phyloP scores from a whole-genome alignment of 1,284 basidiomycete species.

The Earliella scabrosa region DNA sequence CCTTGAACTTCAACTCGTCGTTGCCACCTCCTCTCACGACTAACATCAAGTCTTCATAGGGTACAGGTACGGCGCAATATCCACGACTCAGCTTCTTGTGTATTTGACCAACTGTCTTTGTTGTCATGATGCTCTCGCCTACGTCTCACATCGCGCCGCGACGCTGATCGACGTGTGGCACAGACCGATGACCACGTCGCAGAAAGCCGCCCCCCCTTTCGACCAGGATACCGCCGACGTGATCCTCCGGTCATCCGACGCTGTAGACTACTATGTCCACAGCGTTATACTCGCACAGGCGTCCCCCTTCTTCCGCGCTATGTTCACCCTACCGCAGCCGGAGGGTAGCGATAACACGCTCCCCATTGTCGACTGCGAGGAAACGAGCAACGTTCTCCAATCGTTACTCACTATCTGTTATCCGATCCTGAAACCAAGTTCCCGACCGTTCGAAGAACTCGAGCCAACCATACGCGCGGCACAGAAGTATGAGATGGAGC shows the following conservation, averaged over 20 bases:
- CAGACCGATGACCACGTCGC: background rate
- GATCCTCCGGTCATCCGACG: constrained; percentile 41
- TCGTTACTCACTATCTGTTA: constrained; percentile 44
- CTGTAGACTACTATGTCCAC: constrained; percentile 39
- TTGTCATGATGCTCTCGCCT: too few species aligned
- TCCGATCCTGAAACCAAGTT: constrained; percentile 30
- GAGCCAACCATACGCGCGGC: constrained; percentile 17
- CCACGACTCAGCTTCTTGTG: too few species aligned
- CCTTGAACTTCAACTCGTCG: too few species aligned
- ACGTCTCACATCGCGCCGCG: too few species aligned
- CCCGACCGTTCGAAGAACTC: constrained; percentile 13
- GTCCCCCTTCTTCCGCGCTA: constrained; percentile 42
- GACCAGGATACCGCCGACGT: constrained; percentile 12
- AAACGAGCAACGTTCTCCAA: constrained; percentile 37
- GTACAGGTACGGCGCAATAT: too few species aligned
- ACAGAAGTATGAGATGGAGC: constrained; percentile 25
- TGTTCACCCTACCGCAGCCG: constrained; percentile 40
- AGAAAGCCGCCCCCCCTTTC: background rate
- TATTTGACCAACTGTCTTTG: too few species aligned
- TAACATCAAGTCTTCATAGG: too few species aligned
- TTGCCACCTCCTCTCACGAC: too few species aligned
- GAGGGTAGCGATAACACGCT: background rate
- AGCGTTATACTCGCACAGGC: constrained; percentile 44
- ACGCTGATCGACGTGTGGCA: too few species aligned
- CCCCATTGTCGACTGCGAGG: constrained; percentile 34